These are phyloP conservation scores for Gaultheria prostrata DNA, from an alignment of 148 eudicot genomes.

Conservation along the genomic window DNA sequence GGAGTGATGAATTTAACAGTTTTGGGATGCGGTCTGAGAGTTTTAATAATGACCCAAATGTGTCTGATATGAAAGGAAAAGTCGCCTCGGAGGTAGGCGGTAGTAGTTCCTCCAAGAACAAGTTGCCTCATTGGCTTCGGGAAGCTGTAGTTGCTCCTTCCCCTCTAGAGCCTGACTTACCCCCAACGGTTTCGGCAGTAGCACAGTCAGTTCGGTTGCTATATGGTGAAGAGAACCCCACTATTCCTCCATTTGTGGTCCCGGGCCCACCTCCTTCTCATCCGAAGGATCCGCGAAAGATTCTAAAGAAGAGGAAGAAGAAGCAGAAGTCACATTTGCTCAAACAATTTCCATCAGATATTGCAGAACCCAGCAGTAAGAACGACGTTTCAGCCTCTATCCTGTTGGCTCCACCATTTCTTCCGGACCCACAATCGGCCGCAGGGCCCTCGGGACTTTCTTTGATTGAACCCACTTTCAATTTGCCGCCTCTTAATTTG, in stretches of 20 bases:
- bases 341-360: constrained; percentile 24
- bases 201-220: constrained; percentile 79
- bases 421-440: constrained; percentile 8
- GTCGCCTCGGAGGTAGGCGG: constrained; percentile 21
- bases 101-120: constrained; percentile 45
- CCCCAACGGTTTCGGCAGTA: constrained; percentile 82
- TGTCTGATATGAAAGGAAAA: constrained; percentile 45
- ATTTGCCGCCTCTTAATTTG: constrained; percentile 20
- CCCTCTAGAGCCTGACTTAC: constrained; percentile 52
- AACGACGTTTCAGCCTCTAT: constrained; percentile 31
- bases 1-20: constrained; percentile 28
- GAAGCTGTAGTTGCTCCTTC: constrained; percentile 72
- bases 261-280: constrained; percentile 72
- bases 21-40: constrained; percentile 26
- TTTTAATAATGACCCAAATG: constrained; percentile 24
- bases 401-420: constrained; percentile 22
- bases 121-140: constrained; percentile 96
- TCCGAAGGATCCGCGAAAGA: constrained; percentile 75
- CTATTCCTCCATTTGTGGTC: constrained; percentile 76
- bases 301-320: constrained; percentile 41
- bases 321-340: constrained; percentile 30
- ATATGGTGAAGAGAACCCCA: constrained; percentile 62
- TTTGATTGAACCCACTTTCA: constrained; percentile 27
- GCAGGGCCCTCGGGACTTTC: constrained; percentile 18
- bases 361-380: constrained; percentile 39